Percentiles rank a stretch among this genome's conserved stretches.
Evolutionary conservation across 2,329 filamentous ascomycete genomes (phyloP).

Genomic region (Alternaria rosae): DNA sequence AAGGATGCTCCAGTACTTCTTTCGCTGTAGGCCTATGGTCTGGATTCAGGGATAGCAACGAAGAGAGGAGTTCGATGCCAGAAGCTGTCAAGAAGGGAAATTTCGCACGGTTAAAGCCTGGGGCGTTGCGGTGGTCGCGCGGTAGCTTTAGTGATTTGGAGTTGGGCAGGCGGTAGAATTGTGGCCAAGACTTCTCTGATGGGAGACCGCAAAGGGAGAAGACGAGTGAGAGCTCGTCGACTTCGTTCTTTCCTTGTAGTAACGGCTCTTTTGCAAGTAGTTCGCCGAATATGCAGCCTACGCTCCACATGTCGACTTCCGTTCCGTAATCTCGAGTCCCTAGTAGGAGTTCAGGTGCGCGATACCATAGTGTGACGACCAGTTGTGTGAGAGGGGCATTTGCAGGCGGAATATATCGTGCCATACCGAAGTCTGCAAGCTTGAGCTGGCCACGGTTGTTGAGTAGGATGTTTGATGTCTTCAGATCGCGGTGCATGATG

Average conservation of each 20-base stretch:
- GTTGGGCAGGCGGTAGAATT: slow-evolving; percentile 86
- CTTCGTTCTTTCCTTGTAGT: slow-evolving; percentile 89
- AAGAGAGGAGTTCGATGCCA: slow-evolving; percentile 73
- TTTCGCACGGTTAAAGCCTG: slow-evolving; percentile 71
- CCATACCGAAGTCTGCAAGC: slow-evolving; percentile 98
- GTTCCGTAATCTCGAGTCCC: slow-evolving; percentile 77
- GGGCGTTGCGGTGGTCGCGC: slow-evolving; percentile 41
- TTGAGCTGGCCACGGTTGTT: slow-evolving; percentile 95
- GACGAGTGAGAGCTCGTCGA: slow-evolving; percentile 81
- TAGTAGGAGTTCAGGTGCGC: slow-evolving; percentile 86
- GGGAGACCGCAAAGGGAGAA: slow-evolving; percentile 90
- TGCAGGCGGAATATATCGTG: slow-evolving; percentile 74
- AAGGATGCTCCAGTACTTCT: slow-evolving; percentile 79
- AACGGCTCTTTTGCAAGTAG: slow-evolving; percentile 83
- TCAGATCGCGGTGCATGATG: slow-evolving; percentile 69
- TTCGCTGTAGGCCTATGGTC: slow-evolving; percentile 71
- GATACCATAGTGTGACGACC: slow-evolving; percentile 97
- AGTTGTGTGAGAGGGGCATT: slow-evolving; percentile 86
- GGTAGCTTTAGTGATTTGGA: slow-evolving; percentile 77
- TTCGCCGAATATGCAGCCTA: slow-evolving; percentile 96
- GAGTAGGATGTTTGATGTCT: slow-evolving; percentile 71
- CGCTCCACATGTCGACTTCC: slow-evolving; percentile 91
- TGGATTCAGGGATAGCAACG: slow-evolving; percentile 79
- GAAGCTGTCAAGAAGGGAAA: slow-evolving; percentile 84
- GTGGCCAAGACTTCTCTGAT: slow-evolving; percentile 82